Percentiles rank a stretch among this genome's conserved stretches.
These are phyloP conservation scores for Cucumis sativus DNA, from an alignment of 306 rosid species.

Conservation along the genomic window DNA sequence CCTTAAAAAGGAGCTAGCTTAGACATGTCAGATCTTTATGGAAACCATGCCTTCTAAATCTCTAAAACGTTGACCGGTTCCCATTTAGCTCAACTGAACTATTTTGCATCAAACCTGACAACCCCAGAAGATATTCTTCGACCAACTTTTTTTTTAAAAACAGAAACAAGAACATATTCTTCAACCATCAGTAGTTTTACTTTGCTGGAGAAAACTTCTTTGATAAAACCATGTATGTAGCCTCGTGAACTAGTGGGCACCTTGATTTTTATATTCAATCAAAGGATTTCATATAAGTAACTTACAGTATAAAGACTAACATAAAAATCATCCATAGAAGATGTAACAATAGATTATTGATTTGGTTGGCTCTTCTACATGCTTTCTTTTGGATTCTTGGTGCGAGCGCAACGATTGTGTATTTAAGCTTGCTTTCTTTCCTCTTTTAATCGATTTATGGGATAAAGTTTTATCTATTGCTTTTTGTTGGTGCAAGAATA, in stretches of 20 bases:
- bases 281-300: too few relatives aligned
- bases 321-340: too few relatives aligned
- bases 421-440: too few relatives aligned
- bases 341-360: too few relatives aligned
- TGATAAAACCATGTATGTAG: background rate
- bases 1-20: background rate
- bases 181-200: background rate
- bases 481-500: too few relatives aligned
- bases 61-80: background rate
- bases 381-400: too few relatives aligned
- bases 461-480: too few relatives aligned
- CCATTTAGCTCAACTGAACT: background rate
- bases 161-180: background rate
- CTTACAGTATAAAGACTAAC: too few relatives aligned
- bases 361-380: too few relatives aligned
- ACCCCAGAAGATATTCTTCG: background rate
- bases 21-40: background rate
- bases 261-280: background rate
- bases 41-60: background rate
- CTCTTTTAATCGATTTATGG: too few relatives aligned
- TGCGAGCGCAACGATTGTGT: too few relatives aligned
- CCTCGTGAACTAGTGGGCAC: background rate
- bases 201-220: background rate
- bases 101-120: background rate
- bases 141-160: too few relatives aligned